Conservation (phyloP, 1,139 yeast genomes). For the Pichia sp. region DNA sequence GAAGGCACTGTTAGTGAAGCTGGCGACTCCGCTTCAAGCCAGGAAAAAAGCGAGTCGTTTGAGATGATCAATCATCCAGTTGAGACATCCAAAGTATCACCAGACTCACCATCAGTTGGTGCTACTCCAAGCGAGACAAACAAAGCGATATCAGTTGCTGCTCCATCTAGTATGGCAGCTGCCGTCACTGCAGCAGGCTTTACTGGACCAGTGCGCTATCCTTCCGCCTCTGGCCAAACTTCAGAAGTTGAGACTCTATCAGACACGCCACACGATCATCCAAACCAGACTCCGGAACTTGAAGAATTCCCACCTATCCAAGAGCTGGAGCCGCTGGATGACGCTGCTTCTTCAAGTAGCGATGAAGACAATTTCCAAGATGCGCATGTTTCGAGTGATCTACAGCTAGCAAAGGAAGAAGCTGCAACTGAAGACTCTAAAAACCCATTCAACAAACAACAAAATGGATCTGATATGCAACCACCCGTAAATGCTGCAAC, state of each 20-base stretch:
- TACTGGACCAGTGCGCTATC: neutral
- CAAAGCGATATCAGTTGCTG: neutral
- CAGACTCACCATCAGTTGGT: neutral
- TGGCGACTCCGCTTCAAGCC: conserved; percentile 3
- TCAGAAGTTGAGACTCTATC: conserved; percentile 8
- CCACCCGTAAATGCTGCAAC: conserved; percentile 23
- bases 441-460: conserved; percentile 28
- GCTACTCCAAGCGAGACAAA: neutral
- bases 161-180: neutral
- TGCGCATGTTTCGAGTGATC: conserved; percentile 12
- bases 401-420: neutral
- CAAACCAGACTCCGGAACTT: conserved; percentile 4
- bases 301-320: conserved; percentile 18
- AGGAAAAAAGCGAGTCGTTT: conserved; percentile 42
- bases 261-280: conserved; percentile 2
- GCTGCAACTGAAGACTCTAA: conserved; percentile 12
- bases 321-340: conserved; percentile 16
- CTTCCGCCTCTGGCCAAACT: conserved; percentile 2
- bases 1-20: conserved; percentile 23
- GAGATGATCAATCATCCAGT: conserved; percentile 50
- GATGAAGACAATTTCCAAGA: conserved; percentile 30
- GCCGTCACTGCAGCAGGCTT: neutral
- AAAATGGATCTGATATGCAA: neutral
- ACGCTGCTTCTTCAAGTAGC: conserved; percentile 40
- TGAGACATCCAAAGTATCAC: neutral